phyloP scores from a whole-genome alignment of 2,329 filamentous ascomycete genomes.

The Akanthomyces dipterigenus region DNA sequence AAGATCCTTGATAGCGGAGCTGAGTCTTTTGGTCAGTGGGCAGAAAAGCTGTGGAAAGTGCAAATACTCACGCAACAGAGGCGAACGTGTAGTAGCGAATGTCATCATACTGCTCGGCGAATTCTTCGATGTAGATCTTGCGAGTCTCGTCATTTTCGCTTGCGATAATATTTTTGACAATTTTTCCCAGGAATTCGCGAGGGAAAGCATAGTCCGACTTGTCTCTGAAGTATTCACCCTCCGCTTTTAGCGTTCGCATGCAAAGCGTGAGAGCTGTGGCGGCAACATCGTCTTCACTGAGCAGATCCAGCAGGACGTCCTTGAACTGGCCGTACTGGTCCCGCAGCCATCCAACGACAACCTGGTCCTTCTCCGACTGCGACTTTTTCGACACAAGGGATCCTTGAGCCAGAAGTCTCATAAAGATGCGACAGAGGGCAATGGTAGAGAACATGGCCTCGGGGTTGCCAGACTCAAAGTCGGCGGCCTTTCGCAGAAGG shows the following conservation, averaged over 20 bases:
- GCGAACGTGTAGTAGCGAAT: constrained; percentile 77
- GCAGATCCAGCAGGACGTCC: constrained; percentile 50
- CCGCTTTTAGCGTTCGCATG: constrained; percentile 80
- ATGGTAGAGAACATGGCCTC: constrained; percentile 65
- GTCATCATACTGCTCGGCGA: constrained; percentile 73
- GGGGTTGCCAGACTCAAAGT: constrained; percentile 36
- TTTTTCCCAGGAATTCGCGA: constrained; percentile 54
- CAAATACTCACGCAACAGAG: constrained; percentile 56
- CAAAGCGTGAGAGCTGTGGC: constrained; percentile 67
- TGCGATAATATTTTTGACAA: constrained; percentile 57
- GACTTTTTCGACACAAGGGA: constrained; percentile 59
- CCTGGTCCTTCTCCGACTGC: constrained; percentile 63
- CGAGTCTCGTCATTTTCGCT: constrained; percentile 53
- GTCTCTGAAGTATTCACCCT: constrained; percentile 56
- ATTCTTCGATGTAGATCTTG: constrained; percentile 70
- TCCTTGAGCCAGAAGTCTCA: constrained; percentile 70
- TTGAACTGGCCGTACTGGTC: constrained; percentile 68
- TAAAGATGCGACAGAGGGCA: constrained; percentile 79
- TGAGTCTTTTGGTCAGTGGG: constrained; percentile 12
- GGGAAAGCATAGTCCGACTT: constrained; percentile 65
- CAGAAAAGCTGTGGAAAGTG: constrained; percentile 20
- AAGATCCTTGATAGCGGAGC: constrained; percentile 21
- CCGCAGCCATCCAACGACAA: constrained; percentile 73
- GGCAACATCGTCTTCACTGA: constrained; percentile 58
- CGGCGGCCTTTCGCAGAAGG: constrained; percentile 54